Base-by-base conservation (phyloP, 2,329 filamentous ascomycete species). In the Microascus cirrosus region DNA sequence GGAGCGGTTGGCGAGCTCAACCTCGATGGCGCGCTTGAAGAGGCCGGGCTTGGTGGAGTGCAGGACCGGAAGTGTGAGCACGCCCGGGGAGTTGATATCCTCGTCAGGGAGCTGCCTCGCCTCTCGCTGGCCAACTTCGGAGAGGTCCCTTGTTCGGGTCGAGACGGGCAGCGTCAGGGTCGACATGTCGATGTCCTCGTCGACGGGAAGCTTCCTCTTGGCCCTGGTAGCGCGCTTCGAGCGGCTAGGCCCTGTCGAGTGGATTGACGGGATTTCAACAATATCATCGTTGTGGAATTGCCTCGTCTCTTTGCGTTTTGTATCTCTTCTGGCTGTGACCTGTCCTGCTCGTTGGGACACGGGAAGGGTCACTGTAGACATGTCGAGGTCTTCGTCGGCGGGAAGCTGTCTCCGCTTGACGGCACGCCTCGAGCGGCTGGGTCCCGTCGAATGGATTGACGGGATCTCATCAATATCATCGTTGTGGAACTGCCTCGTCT, bases 1-100 rank as follows among this genome's bases (percentile, higher is more conserved):
- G 3, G 76, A 75, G 20, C 77, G 72, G 66, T 79, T 80, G 35
- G 75, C 74, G 32, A 81, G 67, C 54, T 71, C 66, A 2, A 78
- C 66, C 54, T 77, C 72, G 48, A 77, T 68, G 20, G 71, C 73
- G 35, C 77, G 71, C 51, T 73, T 72, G 52, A 68, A 65, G 57
- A 79, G 60, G 22, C 64, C 63, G 5, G 69, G 63, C 55, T 63
- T 64, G 54, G 63, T 62, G 18, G 66, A 66, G 55, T 67, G 64
- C 18, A 69, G 62, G 1, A 70, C 66, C 34, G 70, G 65, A 55
- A 71, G 60, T 1, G 66, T 67, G 13, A 69, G 22, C 1, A 64
- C 62, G 10, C 65, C 62, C 1, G 61, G 54, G 2, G 62, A 53
- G 5, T 57, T 58, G 6, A 56, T 34, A 45, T 45, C 34, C 20